phyloP scores from a whole-genome alignment of 371 early-diverging fungal genomes.

The Dentiscutata heterogama region DNA sequence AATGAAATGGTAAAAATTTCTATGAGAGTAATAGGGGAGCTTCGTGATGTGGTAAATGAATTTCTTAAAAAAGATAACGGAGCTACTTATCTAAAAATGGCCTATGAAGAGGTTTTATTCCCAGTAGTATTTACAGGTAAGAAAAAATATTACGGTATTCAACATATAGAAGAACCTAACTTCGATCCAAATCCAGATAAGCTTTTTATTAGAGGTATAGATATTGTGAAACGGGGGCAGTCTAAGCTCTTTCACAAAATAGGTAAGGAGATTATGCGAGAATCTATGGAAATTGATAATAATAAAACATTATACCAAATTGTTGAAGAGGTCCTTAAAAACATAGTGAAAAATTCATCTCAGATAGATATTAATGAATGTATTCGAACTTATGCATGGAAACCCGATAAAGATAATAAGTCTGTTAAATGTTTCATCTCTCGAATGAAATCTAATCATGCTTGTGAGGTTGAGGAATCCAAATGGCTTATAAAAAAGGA shows the following conservation, averaged over 20 bases:
- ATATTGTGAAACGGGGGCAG: conserved; percentile 31
- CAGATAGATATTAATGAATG: not conserved
- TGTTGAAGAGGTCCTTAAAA: conserved; percentile 13
- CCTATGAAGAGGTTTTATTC: conserved; percentile 34
- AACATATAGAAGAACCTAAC: not conserved
- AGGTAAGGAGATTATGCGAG: not conserved
- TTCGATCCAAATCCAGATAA: conserved; percentile 20
- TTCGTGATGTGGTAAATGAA: not conserved
- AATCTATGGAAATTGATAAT: conserved; percentile 18
- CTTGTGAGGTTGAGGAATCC: not conserved
- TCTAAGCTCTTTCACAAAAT: not conserved
- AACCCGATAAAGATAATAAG: conserved; percentile 17
- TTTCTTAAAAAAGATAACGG: conserved; percentile 23
- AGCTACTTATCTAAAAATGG: conserved; percentile 3
- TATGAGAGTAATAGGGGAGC: not conserved
- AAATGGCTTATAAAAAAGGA: conserved; percentile 18
- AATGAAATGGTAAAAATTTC: not conserved
- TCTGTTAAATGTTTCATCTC: not conserved
- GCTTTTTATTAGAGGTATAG: conserved; percentile 22
- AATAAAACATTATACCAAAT: not conserved
- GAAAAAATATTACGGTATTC: conserved; percentile 18
- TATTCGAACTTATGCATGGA: conserved; percentile 18
- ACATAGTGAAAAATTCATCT: not conserved
- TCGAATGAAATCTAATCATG: not conserved
- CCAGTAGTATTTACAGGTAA: conserved; percentile 14